Evolutionary conservation across 164 flowering plant genomes (phyloP), one percentile per base, ranked within the genome.

Genomic region (Macadamia integrifolia): DNA sequence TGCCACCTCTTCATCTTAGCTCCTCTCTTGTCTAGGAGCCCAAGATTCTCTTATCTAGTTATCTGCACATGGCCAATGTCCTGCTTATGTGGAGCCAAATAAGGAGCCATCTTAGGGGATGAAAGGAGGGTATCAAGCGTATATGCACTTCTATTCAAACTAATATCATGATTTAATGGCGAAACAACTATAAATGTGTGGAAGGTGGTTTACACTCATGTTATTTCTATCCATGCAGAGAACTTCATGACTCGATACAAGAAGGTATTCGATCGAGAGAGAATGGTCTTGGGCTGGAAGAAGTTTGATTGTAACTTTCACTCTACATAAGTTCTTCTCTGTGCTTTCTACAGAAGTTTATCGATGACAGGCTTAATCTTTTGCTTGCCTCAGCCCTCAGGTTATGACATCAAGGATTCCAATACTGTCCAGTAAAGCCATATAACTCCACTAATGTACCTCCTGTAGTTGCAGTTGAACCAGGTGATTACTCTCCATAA

Each of bases 191-290:
- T 35, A 35, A 2, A 35, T 35, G 40, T 5, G 40, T 35, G 40
- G 40, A 35, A 35, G 40, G 40, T 35, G 40, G 40, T 35, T 35
- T 35, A 35, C 40, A 35, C 40, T 35, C 40, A 35, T 35, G 40
- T 35, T 35, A 35, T 35, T 35, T 2, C 40, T 35, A 35, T 35
- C 40, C 40, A 53, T 48, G 40, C 70, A 68, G 64, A 68, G 44
- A 59, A 68, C 44, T 68, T 68, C 70, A 68, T 68, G 70, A 59
- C 63, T 48, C 64, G 70, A 17, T 60, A 68, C 61, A 53, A 43
- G 29, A 29, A 59, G 46, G 70, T 68, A 6, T 68, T 68, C 44
- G 70, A 68, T 60, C 70, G 63, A 48, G 70, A 60, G 42, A 68
- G 46, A 40, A 23, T 68, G 57, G 70, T 68, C 9, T 14, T 68